A percentile compares a stretch with the other conserved stretches of the same genome.
Evolutionary conservation across 164 flowering plant species (phyloP).

Genomic region (Umbilicus rupestris): DNA sequence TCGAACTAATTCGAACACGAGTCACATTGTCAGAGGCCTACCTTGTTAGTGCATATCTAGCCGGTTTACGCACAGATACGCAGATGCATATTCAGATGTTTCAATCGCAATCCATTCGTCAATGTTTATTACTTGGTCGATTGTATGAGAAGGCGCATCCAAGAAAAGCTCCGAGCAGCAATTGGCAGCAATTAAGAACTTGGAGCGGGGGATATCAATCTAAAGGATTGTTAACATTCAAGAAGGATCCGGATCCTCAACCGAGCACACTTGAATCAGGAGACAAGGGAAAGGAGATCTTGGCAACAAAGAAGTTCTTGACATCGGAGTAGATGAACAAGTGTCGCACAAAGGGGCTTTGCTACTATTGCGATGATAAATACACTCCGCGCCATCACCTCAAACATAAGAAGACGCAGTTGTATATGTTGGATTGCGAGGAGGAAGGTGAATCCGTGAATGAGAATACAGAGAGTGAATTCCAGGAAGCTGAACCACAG

Average conservation of each 20-base stretch:
- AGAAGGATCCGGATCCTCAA: too few relatives aligned
- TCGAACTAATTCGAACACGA: not conserved
- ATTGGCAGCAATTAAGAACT: not conserved
- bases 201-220: too few relatives aligned
- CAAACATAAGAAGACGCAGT: not conserved
- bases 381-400: not conserved
- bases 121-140: not conserved
- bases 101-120: not conserved
- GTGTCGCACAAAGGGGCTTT: not conserved
- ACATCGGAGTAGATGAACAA: conserved; percentile 8
- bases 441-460: too few relatives aligned
- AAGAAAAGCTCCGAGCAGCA: not conserved
- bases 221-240: too few relatives aligned
- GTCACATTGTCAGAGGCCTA: not conserved
- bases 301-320: too few relatives aligned
- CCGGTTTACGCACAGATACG: not conserved
- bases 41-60: not conserved
- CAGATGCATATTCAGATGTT: not conserved
- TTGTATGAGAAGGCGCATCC: not conserved
- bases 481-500: too few relatives aligned
- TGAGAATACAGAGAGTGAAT: too few relatives aligned
- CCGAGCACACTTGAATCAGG: too few relatives aligned
- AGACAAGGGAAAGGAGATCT: too few relatives aligned
- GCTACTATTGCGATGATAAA: not conserved
- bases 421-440: too few relatives aligned